phyloP scores from a whole-genome alignment of 192 early-diverging fungal species.

The Anaeromyces robustus region DNA sequence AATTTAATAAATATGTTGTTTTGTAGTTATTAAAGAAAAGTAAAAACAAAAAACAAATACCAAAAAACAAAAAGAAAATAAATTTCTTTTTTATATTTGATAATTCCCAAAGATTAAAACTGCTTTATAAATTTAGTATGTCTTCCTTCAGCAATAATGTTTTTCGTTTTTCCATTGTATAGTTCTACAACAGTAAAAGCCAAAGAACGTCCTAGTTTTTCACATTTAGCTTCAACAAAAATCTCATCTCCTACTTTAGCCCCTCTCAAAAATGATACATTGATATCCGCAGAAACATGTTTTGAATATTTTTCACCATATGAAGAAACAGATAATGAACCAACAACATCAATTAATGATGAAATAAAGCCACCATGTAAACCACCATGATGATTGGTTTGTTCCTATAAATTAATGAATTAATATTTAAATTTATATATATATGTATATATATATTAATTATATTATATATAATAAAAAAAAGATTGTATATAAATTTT shows the following conservation, averaged over 20 bases:
- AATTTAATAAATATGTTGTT: no score
- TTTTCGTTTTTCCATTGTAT: neutral
- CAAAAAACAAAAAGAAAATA: no score
- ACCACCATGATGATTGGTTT: neutral
- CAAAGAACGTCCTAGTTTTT: neutral
- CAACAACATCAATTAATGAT: neutral
- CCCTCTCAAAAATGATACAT: neutral
- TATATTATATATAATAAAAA: no score
- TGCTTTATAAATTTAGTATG: neutral
- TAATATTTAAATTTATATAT: no score
- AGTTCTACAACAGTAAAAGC: neutral
- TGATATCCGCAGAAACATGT: neutral
- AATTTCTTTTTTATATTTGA: no score
- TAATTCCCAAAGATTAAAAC: no score
- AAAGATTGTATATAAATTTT: no score
- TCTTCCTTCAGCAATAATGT: neutral
- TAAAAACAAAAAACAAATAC: no score
- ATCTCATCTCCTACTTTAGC: neutral
- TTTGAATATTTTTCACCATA: neutral
- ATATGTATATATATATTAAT: no score
- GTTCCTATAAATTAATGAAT: neutral
- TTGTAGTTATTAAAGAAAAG: no score
- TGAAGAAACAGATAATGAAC: neutral
- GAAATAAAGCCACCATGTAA: neutral
- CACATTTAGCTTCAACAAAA: neutral